Percentiles rank a stretch among this genome's conserved stretches.
phyloP scores from a whole-genome alignment of 2,329 filamentous ascomycete species.

The Aspergillus sp. region DNA sequence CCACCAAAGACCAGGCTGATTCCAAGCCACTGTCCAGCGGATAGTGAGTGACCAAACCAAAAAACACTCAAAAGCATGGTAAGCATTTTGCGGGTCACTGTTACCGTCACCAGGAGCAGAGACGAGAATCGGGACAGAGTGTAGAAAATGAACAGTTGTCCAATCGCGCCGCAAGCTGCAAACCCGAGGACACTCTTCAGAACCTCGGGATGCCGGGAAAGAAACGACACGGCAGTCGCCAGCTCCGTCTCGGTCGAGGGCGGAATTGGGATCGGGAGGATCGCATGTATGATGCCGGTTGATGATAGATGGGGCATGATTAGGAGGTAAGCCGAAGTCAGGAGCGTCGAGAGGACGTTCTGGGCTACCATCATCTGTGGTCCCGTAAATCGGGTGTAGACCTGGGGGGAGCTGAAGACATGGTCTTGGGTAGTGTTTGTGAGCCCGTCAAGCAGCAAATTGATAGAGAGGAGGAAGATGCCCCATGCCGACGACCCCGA shows the following conservation, averaged over 20 bases:
- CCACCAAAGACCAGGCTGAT: conserved; percentile 92
- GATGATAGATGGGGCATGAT: conserved; percentile 76
- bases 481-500: conserved; percentile 69
- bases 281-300: conserved; percentile 63
- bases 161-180: conserved; percentile 83
- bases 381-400: conserved; percentile 76
- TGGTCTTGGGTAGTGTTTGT: conserved; percentile 97
- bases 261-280: conserved; percentile 62
- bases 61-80: conserved; percentile 97
- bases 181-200: conserved; percentile 89
- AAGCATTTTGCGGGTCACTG: conserved; percentile 97
- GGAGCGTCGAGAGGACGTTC: conserved; percentile 78
- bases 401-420: conserved; percentile 67
- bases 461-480: conserved; percentile 78
- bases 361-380: conserved; percentile 99
- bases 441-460: conserved; percentile 90
- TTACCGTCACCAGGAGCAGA: conserved; percentile 90
- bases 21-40: conserved; percentile 88
- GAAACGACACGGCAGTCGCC: conserved; percentile 73
- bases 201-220: conserved; percentile 75
- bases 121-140: conserved; percentile 90
- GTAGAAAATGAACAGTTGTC: conserved; percentile 97
- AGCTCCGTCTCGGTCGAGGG: conserved; percentile 71
- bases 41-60: conserved; percentile 87
- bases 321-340: conserved; percentile 76